Evolutionary conservation across 2,329 filamentous ascomycete genomes (phyloP).

Genomic region (Botrytis byssoidea): DNA sequence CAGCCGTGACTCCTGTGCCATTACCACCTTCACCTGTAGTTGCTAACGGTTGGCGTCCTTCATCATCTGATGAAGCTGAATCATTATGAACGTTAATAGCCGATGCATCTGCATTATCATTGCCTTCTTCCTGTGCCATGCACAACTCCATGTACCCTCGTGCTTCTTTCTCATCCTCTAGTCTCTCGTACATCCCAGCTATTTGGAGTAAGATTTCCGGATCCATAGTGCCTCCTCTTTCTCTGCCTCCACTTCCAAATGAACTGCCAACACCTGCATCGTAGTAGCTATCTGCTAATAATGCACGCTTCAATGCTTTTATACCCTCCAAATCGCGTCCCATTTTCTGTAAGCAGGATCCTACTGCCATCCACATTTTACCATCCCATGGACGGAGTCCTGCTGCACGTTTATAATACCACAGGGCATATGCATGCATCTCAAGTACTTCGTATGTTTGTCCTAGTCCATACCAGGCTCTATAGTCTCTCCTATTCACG

Average conservation of each 20-base stretch:
- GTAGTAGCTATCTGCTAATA: constrained; percentile 85
- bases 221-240: constrained; percentile 64
- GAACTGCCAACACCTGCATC: constrained; percentile 56
- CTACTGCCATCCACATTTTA: constrained; percentile 98
- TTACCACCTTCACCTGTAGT: constrained; percentile 41
- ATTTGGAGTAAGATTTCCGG: constrained; percentile 90
- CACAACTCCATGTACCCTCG: constrained; percentile 95
- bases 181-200: constrained; percentile 80
- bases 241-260: constrained; percentile 44
- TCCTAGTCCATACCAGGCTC: constrained; percentile 95
- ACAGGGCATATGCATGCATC: constrained; percentile 95
- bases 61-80: constrained; percentile 51
- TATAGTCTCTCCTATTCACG: constrained; percentile 92
- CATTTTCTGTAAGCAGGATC: constrained; percentile 87
- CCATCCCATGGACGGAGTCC: constrained; percentile 92
- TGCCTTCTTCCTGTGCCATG: constrained; percentile 85
- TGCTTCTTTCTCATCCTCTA: constrained; percentile 75
- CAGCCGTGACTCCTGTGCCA: constrained; percentile 82
- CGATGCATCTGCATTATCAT: constrained; percentile 55
- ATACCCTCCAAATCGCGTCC: constrained; percentile 85
- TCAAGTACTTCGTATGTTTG: constrained; percentile 97
- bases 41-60: constrained; percentile 28
- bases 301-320: constrained; percentile 87
- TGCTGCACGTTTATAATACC: constrained; percentile 96
- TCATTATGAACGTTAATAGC: constrained; percentile 42